Conservation (phyloP, 345 rosid species). For the Salix exigua region DNA sequence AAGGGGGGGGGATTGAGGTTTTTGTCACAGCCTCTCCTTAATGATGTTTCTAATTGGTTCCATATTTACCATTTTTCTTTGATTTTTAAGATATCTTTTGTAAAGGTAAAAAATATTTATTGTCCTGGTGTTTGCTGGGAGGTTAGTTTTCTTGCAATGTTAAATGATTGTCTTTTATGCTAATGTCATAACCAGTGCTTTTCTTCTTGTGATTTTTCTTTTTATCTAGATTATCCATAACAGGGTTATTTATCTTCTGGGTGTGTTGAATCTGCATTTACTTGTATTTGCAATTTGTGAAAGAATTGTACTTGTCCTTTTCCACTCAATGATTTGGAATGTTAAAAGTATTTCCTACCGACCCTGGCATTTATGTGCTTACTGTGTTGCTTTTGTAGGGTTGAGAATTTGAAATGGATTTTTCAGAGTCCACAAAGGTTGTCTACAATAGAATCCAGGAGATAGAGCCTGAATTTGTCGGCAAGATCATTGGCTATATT, state of each 20-base stretch:
- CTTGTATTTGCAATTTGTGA: not conserved
- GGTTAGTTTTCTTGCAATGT: not conserved
- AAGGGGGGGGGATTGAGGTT: not conserved
- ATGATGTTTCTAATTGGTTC: not conserved
- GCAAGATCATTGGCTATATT: constrained; percentile 79
- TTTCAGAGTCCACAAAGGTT: constrained; percentile 66
- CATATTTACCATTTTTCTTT: not conserved
- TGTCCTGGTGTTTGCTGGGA: not conserved
- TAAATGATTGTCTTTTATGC: not conserved
- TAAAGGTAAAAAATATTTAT: not conserved
- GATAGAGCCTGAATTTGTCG: constrained; percentile 77
- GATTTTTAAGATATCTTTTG: not conserved
- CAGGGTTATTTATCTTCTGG: not conserved
- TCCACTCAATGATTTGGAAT: not conserved
- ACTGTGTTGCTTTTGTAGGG: constrained; percentile 28
- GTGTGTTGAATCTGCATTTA: constrained; percentile 18
- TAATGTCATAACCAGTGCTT: not conserved
- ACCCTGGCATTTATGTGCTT: not conserved
- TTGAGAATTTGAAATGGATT: constrained; percentile 50
- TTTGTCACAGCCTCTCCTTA: not conserved
- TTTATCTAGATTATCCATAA: not conserved
- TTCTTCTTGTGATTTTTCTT: not conserved
- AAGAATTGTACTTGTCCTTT: not conserved
- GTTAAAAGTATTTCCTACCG: not conserved
- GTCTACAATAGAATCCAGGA: constrained; percentile 77